Percentiles rank a stretch among this genome's conserved stretches.
Conservation (phyloP, 2,329 filamentous ascomycete species). For the Fusarium lyarnte region DNA sequence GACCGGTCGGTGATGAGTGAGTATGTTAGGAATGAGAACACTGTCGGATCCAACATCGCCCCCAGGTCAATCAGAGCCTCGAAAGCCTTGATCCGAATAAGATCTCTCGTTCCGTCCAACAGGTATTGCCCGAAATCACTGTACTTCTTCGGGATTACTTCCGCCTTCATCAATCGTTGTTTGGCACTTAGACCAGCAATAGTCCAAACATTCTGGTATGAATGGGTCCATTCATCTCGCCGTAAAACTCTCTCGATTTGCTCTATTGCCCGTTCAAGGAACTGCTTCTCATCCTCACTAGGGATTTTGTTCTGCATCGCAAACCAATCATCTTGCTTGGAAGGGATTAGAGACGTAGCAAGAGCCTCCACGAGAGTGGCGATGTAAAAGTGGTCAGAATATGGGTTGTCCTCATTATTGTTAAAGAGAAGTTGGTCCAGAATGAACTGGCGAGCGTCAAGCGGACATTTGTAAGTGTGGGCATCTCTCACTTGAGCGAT, state of each 20-base stretch:
- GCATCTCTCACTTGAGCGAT: constrained; percentile 81
- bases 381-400: constrained; percentile 90
- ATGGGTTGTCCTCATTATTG: constrained; percentile 90
- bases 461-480: constrained; percentile 76
- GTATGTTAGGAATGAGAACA: constrained; percentile 67
- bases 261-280: constrained; percentile 63
- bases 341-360: constrained; percentile 66
- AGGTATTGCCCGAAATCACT: constrained; percentile 71
- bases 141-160: constrained; percentile 64
- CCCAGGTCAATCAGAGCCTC: constrained; percentile 72
- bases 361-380: constrained; percentile 76
- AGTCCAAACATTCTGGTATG: constrained; percentile 75
- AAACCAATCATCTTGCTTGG: constrained; percentile 56
- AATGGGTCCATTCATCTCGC: constrained; percentile 74
- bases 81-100: constrained; percentile 73
- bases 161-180: constrained; percentile 70
- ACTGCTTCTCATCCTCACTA: constrained; percentile 58
- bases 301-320: constrained; percentile 57
- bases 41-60: constrained; percentile 62
- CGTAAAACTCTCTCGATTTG: constrained; percentile 74
- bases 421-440: constrained; percentile 92
- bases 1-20: constrained; percentile 70
- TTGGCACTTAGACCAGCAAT: constrained; percentile 70
- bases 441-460: constrained; percentile 82
- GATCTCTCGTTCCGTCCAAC: constrained; percentile 70